Conservation (phyloP, 352 stramenopile species). For the Elongisporangium anandrum region DNA sequence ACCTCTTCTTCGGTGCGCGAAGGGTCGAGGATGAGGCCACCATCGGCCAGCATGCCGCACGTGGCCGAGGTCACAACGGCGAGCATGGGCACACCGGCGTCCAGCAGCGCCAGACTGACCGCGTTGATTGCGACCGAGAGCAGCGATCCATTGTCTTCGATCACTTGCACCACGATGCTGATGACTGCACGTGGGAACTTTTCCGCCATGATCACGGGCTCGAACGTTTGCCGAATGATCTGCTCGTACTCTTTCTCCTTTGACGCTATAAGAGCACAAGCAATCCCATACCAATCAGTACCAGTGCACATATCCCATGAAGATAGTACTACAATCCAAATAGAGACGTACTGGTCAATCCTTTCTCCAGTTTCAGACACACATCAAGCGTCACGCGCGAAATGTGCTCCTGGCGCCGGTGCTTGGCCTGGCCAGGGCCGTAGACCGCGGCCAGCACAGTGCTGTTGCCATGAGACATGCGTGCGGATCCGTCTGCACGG, state of each 20-base stretch:
- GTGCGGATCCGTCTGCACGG: constrained; percentile 70
- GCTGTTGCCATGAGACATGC: constrained; percentile 74
- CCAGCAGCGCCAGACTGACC: constrained; percentile 68
- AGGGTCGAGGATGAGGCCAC: constrained; percentile 65
- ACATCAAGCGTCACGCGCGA: constrained; percentile 66
- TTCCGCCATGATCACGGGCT: constrained; percentile 57
- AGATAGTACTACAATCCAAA: not conserved
- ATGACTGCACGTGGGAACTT: constrained; percentile 81
- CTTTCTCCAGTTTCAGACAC: constrained; percentile 79
- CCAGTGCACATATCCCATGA: not conserved
- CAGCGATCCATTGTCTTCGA: constrained; percentile 78
- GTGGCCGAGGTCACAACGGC: constrained; percentile 64
- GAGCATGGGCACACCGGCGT: constrained; percentile 77
- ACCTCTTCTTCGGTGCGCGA: constrained; percentile 73
- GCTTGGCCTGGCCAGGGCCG: constrained; percentile 71
- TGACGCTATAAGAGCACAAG: constrained; percentile 30
- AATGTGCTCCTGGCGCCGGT: constrained; percentile 59
- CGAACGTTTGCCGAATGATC: constrained; percentile 76
- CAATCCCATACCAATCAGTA: not conserved
- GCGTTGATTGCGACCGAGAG: constrained; percentile 81
- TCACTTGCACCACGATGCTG: constrained; percentile 82
- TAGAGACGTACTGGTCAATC: constrained; percentile 46
- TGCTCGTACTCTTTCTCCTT: constrained; percentile 86
- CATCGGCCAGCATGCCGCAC: constrained; percentile 60
- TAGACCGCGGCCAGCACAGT: constrained; percentile 74